Evolutionary conservation across 177 flowering plant species (phyloP), one percentile per base, ranked within the genome.

Genomic region (Tripterygium wilfordii): DNA sequence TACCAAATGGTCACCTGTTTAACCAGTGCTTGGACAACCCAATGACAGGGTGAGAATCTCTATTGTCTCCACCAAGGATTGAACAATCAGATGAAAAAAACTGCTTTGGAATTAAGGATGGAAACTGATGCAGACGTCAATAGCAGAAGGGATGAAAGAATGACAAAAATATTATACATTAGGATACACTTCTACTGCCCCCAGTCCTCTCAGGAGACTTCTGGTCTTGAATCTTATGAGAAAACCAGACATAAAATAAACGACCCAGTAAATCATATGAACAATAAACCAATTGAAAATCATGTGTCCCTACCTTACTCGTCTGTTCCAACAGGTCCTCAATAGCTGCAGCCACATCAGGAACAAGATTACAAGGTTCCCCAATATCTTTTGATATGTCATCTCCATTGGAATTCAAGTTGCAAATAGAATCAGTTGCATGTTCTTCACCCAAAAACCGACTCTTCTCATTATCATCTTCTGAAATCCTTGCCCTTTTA

Each of bases 341-440:
- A 56, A 92, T 92, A 21, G 83, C 89, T 49, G 89, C 67, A 53
- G 96, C 96, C 22, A 88, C 94, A 79, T 92, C 96, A 57, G 95
- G 82, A 68, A 71, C 70, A 35, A 44, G 57, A 58, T 56, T 62
- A 53, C 72, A 59, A 67, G 17, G 59, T 49, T 66, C 71, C 16
- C 14, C 58, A 43, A 30, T 9, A 63, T 51, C 60, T 44, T 63
- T 66, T 37, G 49, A 27, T n/a, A 8, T 47, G 36, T 43, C 53
- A 31, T 62, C 67, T 53, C 26, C 61, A 10, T 21, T 33, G 35
- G 65, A 57, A 44, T 45, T 50, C 45, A 48, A 40, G 48, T 37
- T 48, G 54, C 51, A 24, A 17, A 45, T 3, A 22, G 67, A 30
- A 52, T 44, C 29, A 16, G 39, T 38, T 32, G 30, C 28, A 43